These are phyloP conservation scores for Fusarium transvaalense DNA, from an alignment of 2,329 filamentous ascomycete genomes.

Conservation along the genomic window DNA sequence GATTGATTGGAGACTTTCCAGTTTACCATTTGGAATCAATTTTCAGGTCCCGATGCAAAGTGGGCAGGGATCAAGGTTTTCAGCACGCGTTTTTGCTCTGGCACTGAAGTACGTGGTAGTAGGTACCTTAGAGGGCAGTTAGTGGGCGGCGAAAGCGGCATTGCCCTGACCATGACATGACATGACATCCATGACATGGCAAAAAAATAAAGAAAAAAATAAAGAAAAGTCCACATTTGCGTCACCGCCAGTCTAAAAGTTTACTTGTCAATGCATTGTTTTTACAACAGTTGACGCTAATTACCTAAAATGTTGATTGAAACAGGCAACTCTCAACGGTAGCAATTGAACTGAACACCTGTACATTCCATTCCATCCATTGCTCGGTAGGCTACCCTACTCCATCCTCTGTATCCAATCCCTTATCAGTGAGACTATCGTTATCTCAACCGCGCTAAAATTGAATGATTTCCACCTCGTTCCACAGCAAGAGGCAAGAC, in stretches of 20 bases:
- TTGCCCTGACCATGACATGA: conserved; percentile 8
- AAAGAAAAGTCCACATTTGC: conserved; percentile 16
- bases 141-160: conserved; percentile 11
- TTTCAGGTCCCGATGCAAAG: background rate
- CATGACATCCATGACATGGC: too few relatives aligned
- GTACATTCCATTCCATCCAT: too few relatives aligned
- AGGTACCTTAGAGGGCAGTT: background rate
- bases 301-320: conserved; percentile 14
- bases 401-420: background rate
- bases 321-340: background rate
- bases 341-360: background rate
- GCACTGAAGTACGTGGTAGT: background rate
- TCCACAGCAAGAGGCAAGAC: conserved; percentile 15
- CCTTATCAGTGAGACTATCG: conserved; percentile 16
- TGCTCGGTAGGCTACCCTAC: too few relatives aligned
- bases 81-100: conserved; percentile 20
- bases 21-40: conserved; percentile 27
- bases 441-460: conserved; percentile 38
- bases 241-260: conserved; percentile 22
- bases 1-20: background rate
- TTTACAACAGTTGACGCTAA: background rate
- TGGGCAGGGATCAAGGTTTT: conserved; percentile 8
- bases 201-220: background rate
- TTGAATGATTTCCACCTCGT: conserved; percentile 36
- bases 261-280: background rate